Base-by-base conservation (phyloP, 148 eudicot genomes). In the Dysphania ambrosioides region DNA sequence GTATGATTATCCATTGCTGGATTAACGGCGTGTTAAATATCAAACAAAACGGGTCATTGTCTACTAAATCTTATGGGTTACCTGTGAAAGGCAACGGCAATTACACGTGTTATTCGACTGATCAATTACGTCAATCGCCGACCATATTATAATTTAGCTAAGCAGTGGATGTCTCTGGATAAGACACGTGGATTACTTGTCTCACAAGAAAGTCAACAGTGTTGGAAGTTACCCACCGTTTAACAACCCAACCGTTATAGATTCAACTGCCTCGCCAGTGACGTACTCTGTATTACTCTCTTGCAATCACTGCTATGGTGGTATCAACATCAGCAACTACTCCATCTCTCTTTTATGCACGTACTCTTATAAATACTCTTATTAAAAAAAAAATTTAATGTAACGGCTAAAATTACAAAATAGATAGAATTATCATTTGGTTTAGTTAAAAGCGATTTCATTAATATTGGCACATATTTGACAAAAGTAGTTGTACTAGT, bases 201-300 rank as follows among this genome's bases (percentile, higher is more conserved):
- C 23, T 10, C 42, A 11, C 34, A 68, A 68, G 71, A 41, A 12
- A 68, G n/a, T 42, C 55, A 41, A 13, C n/a, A 26, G 21, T 40
- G 35, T 68, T 15, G 31, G 53, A 26, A 41, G 8, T 41, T 10
- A 56, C 51, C n/a, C 32, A 42, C 10, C 31, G 9, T 24, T 6
- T 41, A 38, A 41, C 56, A 4, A 66, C 53, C 49, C 70, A 9
- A 66, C 51, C 29, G 70, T 16, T 66, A 66, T n/a, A n/a, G 31
- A 38, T 36, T 40, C 49, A 66, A 40, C 70, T 38, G 38, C 70
- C 70, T 38, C 26, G 13, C 51, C 49, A 2, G 42, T 8, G 42
- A 40, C 10, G 10, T 62, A 2, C 21, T 12, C n/a, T n/a, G n/a
- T n/a, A n/a, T n/a, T n/a, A n/a, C n/a, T n/a, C n/a, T n/a, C n/a